Evolutionary conservation across 2,329 filamentous ascomycete species (phyloP).

Genomic region (Ophiostoma himal-ulmi): DNA sequence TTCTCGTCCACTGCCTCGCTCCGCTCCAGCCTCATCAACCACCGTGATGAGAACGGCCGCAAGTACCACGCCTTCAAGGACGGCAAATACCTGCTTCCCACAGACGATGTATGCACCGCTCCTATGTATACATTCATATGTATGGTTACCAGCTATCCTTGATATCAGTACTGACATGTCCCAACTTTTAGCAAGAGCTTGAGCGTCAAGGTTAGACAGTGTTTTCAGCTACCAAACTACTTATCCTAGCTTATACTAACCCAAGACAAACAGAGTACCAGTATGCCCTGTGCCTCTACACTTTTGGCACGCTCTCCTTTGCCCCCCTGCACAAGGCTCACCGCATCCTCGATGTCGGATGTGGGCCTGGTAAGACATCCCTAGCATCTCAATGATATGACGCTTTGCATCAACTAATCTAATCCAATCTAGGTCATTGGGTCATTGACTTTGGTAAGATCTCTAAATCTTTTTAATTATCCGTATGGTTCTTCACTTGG

Average conservation of each 20-base stretch:
- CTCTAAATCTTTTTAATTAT: background rate
- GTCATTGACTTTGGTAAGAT: conserved; percentile 31
- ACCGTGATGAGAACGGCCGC: conserved; percentile 36
- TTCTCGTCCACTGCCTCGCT: conserved; percentile 34
- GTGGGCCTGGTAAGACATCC: conserved; percentile 35
- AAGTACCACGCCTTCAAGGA: conserved; percentile 38
- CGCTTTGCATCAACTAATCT: background rate
- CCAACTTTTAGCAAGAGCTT: conserved; percentile 32
- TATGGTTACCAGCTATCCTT: background rate
- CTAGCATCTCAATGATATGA: background rate
- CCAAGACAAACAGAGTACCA: conserved; percentile 30
- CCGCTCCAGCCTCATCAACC: conserved; percentile 31
- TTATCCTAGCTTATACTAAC: background rate
- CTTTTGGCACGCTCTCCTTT: conserved; percentile 40
- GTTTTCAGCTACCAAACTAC: too few species aligned
- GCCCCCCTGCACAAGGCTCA: conserved; percentile 40
- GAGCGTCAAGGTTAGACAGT: conserved; percentile 31
- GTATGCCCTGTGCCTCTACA: conserved; percentile 38
- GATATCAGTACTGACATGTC: background rate
- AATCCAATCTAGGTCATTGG: conserved; percentile 29
- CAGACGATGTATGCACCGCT: conserved; percentile 33
- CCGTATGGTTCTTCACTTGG: background rate
- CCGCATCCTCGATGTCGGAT: conserved; percentile 46
- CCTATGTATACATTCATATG: background rate
- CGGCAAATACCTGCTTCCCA: conserved; percentile 37